Conservation (phyloP, 306 rosid species). For the Gynostemma pentaphyllum region DNA sequence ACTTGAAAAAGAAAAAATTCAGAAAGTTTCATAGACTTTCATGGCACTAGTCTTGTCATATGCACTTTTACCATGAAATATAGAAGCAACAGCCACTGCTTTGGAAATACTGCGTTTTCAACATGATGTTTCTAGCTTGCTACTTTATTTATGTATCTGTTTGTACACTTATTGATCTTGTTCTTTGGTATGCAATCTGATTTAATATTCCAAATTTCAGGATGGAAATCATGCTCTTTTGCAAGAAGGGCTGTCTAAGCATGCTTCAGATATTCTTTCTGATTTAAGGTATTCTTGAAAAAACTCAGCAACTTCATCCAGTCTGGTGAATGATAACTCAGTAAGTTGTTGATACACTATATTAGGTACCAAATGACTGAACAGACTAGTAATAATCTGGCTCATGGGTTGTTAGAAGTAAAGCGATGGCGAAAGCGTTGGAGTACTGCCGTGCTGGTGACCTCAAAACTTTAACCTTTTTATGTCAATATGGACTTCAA, state of each 20-base stretch:
- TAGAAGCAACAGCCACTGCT: background rate
- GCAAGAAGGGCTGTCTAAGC: constrained; percentile 26
- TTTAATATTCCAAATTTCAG: constrained; percentile 27
- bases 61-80: background rate
- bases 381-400: constrained; percentile 30
- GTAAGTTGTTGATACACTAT: background rate
- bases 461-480: constrained; percentile 6
- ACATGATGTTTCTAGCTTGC: background rate
- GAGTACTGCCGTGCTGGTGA: constrained; percentile 62
- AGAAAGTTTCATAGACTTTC: background rate
- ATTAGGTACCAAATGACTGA: constrained; percentile 47
- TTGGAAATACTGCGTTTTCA: background rate
- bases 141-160: background rate
- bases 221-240: constrained; percentile 26
- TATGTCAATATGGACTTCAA: background rate
- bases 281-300: constrained; percentile 31
- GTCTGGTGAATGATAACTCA: constrained; percentile 1
- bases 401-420: constrained; percentile 48
- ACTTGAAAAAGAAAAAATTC: no score
- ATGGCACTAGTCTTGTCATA: background rate
- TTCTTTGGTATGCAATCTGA: background rate
- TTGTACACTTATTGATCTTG: background rate
- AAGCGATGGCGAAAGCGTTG: constrained; percentile 43
- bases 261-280: constrained; percentile 36
- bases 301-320: background rate